phyloP scores from a whole-genome alignment of 2,329 filamentous ascomycete genomes.

The Phaeoacremonium minimum region DNA sequence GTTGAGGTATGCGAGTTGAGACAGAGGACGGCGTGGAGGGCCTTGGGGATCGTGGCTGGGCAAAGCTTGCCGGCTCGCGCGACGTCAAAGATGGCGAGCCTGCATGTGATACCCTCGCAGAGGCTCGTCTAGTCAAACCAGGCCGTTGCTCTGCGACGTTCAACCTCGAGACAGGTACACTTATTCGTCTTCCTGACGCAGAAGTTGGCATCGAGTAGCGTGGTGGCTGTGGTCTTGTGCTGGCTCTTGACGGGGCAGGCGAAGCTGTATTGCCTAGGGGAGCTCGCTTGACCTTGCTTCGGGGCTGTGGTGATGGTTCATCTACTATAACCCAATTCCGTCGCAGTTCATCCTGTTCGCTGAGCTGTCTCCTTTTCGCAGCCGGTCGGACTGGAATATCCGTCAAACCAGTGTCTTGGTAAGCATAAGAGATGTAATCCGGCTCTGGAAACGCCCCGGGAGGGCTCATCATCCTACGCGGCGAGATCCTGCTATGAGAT shows the following conservation, averaged over 20 bases:
- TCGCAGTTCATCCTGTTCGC: conserved; percentile 50
- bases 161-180: conserved; percentile 4
- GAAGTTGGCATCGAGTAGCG: conserved; percentile 3
- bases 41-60: conserved; percentile 38
- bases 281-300: conserved; percentile 9
- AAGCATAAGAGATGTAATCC: conserved; percentile 8
- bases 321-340: conserved; percentile 69
- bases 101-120: conserved; percentile 36
- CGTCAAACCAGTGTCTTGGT: conserved; percentile 34
- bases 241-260: conserved; percentile 5
- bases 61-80: conserved; percentile 48
- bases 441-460: conserved; percentile 1
- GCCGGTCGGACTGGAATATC: conserved; percentile 38
- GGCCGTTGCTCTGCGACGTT: conserved; percentile 17
- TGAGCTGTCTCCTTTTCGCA: conserved; percentile 51
- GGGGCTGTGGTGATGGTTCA: conserved; percentile 12
- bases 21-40: conserved; percentile 23
- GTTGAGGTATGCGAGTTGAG: conserved; percentile 40
- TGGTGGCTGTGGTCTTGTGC: conserved; percentile 5
- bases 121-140: conserved; percentile 25
- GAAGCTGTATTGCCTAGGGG: conserved; percentile 2
- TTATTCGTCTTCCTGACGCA: conserved; percentile 3
- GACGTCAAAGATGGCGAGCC: conserved; percentile 36
- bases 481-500: conserved; percentile 10
- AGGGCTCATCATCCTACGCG: conserved; percentile 7